Base-by-base conservation (phyloP, 2,329 filamentous ascomycete species). In the Aplosporella prunicola region DNA sequence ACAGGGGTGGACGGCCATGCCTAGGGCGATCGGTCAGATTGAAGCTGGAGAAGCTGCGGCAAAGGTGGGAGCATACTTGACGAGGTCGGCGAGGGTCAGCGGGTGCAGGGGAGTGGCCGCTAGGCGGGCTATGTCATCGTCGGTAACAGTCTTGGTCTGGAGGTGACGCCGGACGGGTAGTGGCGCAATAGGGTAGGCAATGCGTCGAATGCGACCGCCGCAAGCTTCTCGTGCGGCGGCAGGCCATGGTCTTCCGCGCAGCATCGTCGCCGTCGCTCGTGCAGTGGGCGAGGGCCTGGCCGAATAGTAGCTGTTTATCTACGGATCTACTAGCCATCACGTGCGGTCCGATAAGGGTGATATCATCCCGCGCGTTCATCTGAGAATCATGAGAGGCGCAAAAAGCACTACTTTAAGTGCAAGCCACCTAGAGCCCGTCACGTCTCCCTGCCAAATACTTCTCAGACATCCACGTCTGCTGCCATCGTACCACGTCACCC, bases 1-100 rank as follows among this genome's bases (percentile, higher is more conserved):
- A 83, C 35, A 96, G 74, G 0, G 91, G 88, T 20, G 89, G 89
- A 5, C 83, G 79, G 43, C 91, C 91, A 62, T 80, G 74, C 57
- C 74, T 77, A 41, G n/a, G 3, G n/a, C n/a, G n/a, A n/a, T n/a
- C n/a, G 8, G 24, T 32, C 25, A 32, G 37, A 23, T 32, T 22
- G 13, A 11, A 27, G 3, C 33, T 40, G 9, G 24, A 16, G 9
- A 16, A 27, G 9, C 3, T 7, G 4, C 11, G 7, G 9, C 16
- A 22, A 11, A n/a, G 20, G 3, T 22, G 17, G 27, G 5, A 8
- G 43, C 68, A 49, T 69, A 93, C 82, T 81, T 89, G 50, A 95
- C 82, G 5, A 98, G 71, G 55, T 96, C 91, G 41, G 81, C 79
- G 22, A 98, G 74, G 17, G 85, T 91, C 52, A 96, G 67, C 9